phyloP scores from a whole-genome alignment of 345 rosid genomes.

The Acer campestre region DNA sequence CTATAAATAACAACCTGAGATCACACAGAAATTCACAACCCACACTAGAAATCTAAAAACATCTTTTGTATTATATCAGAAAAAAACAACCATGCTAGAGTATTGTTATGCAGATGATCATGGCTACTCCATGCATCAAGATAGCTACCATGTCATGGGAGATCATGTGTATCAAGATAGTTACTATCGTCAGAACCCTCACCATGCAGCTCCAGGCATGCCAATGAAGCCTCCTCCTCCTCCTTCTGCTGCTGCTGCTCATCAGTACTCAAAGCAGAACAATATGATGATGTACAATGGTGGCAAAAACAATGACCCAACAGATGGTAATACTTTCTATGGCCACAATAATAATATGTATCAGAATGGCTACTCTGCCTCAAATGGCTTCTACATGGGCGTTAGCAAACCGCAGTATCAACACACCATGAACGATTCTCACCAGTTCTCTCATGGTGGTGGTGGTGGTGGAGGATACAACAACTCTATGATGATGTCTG shows the following conservation, averaged over 20 bases:
- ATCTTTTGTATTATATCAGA: background rate
- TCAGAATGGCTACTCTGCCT: background rate
- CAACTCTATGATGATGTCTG: background rate
- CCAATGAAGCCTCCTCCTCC: constrained; percentile 9
- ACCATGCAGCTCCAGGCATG: background rate
- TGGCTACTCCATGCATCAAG: constrained; percentile 15
- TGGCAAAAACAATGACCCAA: background rate
- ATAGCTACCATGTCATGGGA: background rate
- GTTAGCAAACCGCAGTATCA: background rate
- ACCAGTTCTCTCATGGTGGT: background rate
- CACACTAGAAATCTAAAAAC: background rate
- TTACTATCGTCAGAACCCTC: background rate
- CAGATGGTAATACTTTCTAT: constrained; percentile 2
- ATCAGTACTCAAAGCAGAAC: background rate
- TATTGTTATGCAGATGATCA: constrained; percentile 7
- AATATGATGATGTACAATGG: constrained; percentile 7
- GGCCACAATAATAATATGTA: background rate
- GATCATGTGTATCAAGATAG: constrained; percentile 1
- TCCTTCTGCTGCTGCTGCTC: too few species aligned
- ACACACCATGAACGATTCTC: background rate
- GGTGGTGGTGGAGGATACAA: background rate
- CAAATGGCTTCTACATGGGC: background rate
- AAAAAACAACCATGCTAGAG: constrained; percentile 8
- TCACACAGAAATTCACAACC: background rate
- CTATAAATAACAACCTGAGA: constrained; percentile 16